Base-by-base conservation (phyloP, 2,329 filamentous ascomycete genomes). In the Beauveria medogensis region DNA sequence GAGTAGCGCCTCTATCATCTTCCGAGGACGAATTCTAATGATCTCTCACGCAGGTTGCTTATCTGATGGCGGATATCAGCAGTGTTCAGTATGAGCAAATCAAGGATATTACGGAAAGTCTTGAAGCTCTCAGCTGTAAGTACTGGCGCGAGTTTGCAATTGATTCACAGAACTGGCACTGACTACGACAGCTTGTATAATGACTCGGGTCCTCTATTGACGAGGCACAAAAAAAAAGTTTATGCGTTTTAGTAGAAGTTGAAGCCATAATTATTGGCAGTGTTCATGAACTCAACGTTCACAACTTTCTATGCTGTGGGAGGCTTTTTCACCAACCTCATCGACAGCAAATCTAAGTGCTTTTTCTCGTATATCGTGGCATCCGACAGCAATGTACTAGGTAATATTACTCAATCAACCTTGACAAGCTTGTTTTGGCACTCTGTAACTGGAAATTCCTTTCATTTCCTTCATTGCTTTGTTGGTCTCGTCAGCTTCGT, bases 11-110 rank as follows among this genome's bases (percentile, higher is more conserved):
- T 50, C 34, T 16, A 16, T 8, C 26, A 6, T 8, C 47, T 46
- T 50, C 47, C 55, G 30, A 61, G 26, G 24, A 24, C 14, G 2
- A 9, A 28, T 22, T 57, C 61, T 66, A 60, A 61, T 61, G 51
- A 22, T 40, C 2, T 24, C 18, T n/a, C 59, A 6, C 61, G 16
- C 67, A 88, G 82, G 83, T 94, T 66, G 94, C 94, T 22, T 99
- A 99, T 73, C 80, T 99, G 64, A 97, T 99, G 92, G 94, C 94
- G 8, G 94, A 99, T 78, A 89, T 99, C 69, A 96, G 91, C 77
- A 85, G 89, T 64, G 91, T 97, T 67, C 86, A 89, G 69, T 82
- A 84, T 55, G 81, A 80, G 46, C 89, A 96, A 70, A 91, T 97
- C 73, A 92, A 91, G 76, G 87, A 91, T 63, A 85, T 99, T 59